These are phyloP conservation scores for Citrus medica DNA, from an alignment of 345 rosid species.

Conservation along the genomic window DNA sequence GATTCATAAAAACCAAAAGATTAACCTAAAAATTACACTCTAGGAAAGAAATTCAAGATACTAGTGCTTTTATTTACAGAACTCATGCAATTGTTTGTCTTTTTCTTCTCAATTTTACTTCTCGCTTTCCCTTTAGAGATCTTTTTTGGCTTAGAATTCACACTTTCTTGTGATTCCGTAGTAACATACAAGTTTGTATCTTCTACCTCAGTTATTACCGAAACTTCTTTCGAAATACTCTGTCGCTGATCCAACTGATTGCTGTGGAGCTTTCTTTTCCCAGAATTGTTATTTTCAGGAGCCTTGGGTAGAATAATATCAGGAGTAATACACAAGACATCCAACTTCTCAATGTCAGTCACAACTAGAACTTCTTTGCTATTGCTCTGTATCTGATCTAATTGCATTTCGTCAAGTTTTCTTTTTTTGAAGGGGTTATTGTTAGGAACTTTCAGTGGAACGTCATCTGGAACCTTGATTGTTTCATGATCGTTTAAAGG, in stretches of 20 bases:
- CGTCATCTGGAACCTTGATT: slow-evolving; percentile 15
- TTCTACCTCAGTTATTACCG: slow-evolving; percentile 35
- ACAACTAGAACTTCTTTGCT: slow-evolving; percentile 22
- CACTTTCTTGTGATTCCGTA: slow-evolving; percentile 46
- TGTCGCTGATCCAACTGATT: slow-evolving; percentile 15
- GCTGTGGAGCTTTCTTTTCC: slow-evolving; percentile 22
- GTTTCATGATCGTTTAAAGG: slow-evolving; percentile 19
- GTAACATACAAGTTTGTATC: slow-evolving; percentile 10
- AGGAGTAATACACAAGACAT: slow-evolving; percentile 17
- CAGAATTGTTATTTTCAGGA: neutral
- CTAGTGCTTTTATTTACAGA: slow-evolving; percentile 33
- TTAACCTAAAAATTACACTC: slow-evolving; percentile 24
- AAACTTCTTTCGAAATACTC: slow-evolving; percentile 21
- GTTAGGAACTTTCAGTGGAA: slow-evolving; percentile 33
- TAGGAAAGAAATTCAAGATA: slow-evolving; percentile 67
- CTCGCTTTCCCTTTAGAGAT: slow-evolving; percentile 24
- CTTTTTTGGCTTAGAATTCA: slow-evolving; percentile 44
- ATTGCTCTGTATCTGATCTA: slow-evolving; percentile 4
- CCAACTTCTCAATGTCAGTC: slow-evolving; percentile 22
- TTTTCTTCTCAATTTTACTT: slow-evolving; percentile 25
- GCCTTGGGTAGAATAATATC: slow-evolving; percentile 7
- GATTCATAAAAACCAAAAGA: neutral
- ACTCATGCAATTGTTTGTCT: slow-evolving; percentile 25
- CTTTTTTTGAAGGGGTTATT: slow-evolving; percentile 66
- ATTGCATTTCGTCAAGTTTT: slow-evolving; percentile 27